phyloP scores from a whole-genome alignment of 306 rosid genomes.

The Medicago arabica region DNA sequence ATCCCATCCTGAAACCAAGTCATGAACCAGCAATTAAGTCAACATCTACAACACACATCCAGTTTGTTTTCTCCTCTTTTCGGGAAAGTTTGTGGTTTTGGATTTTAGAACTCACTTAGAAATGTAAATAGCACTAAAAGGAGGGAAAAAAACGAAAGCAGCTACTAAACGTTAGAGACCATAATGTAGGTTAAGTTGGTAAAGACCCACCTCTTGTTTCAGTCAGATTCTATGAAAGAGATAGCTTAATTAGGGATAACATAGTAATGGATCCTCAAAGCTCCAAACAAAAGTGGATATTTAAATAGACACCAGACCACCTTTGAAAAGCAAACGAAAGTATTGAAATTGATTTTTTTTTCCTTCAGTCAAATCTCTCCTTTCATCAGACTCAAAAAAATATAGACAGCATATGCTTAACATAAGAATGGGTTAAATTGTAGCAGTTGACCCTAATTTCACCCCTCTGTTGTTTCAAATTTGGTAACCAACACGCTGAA shows the following conservation, averaged over 20 bases:
- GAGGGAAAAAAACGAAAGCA: neutral
- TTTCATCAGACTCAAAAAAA: neutral
- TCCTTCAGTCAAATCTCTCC: conserved; percentile 1
- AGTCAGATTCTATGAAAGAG: conserved; percentile 24
- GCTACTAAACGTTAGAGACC: conserved; percentile 7
- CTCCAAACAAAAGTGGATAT: conserved; percentile 9
- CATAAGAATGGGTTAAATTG: conserved; percentile 7
- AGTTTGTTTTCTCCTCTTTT: conserved; percentile 18
- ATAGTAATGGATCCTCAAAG: neutral
- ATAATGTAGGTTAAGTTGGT: conserved; percentile 4
- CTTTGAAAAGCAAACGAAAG: conserved; percentile 5
- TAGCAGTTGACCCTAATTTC: conserved; percentile 12
- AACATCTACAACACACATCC: conserved; percentile 15
- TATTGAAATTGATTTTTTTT: conserved; percentile 9
- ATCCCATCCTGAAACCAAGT: conserved; percentile 84
- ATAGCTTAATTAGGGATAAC: conserved; percentile 5
- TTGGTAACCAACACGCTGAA: conserved; percentile 12
- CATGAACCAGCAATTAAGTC: conserved; percentile 33
- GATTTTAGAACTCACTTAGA: conserved; percentile 12
- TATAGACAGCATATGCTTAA: conserved; percentile 10
- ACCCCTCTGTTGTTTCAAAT: conserved; percentile 14
- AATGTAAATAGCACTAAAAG: conserved; percentile 31
- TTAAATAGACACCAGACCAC: conserved; percentile 24
- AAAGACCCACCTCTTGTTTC: no score
- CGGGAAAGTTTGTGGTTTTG: neutral